Base-by-base conservation (phyloP, 495 filamentous ascomycete species). In the Aspergillus funiculosus region DNA sequence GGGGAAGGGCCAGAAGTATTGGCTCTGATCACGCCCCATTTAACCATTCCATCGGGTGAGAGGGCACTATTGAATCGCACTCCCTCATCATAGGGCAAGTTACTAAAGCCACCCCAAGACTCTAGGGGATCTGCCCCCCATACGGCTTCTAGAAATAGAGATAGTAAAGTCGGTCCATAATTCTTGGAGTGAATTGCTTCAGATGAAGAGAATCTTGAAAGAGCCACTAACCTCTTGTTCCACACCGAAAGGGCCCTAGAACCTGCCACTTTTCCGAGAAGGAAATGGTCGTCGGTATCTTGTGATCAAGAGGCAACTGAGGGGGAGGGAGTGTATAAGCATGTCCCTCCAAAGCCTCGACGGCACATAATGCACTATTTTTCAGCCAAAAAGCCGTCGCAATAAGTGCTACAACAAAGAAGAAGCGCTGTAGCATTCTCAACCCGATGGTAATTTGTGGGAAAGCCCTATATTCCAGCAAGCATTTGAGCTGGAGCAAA, bases 121-220 rank as follows among this genome's bases (percentile, higher is more conserved):
- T 78, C 74, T 18, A 82, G 60, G 26, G 79, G 77, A 56, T 81
- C 77, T 22, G 79, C 74, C 27, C 77, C 76, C 78, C 78, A 81
- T 35, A 72, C 56, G 6, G 75, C 76, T 57, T 82, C 78, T 80
- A 21, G 11, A 29, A 3, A 26, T 43, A 7, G 15, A 10, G 9
- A 34, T 11, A 51, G 27, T 29, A 35, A 25, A 10, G 21, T 37
- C 17, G 24, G 32, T 9, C n/a, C 21, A 17, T 15, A 27, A 26
- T 30, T 22, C 15, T 6, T 5, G 4, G 11, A 36, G 13, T 21
- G 8, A 34, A 13, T 25, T 37, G 14, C 15, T 9, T 26, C 13
- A 29, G 13, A 37, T 21, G 7, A 32, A 8, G 9, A 40, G n/a
- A n/a, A n/a, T n/a, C n/a, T n/a, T n/a, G n/a, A n/a, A n/a, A n/a